These are phyloP conservation scores for Dactylellina cionopaga DNA, from an alignment of 2,329 filamentous ascomycete species.

Conservation along the genomic window DNA sequence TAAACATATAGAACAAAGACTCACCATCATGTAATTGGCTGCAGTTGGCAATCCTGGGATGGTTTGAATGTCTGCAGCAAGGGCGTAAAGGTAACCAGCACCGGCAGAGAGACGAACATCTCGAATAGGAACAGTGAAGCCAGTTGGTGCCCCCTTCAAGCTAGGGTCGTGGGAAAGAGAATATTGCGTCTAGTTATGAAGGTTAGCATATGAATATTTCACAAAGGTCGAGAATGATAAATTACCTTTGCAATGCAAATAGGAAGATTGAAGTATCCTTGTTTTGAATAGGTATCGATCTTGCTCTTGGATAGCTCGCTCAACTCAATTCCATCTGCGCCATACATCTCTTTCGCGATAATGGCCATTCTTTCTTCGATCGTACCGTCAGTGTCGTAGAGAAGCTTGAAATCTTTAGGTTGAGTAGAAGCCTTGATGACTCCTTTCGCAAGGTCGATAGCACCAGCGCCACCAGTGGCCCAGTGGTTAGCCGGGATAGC, in stretches of 20 bases:
- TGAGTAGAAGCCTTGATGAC: slow-evolving; percentile 85
- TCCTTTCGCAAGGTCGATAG: slow-evolving; percentile 85
- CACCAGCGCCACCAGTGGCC: slow-evolving; percentile 92
- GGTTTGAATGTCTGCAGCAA: slow-evolving; percentile 97
- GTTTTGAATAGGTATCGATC: slow-evolving; percentile 90
- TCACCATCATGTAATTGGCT: slow-evolving; percentile 49
- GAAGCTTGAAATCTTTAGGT: slow-evolving; percentile 85
- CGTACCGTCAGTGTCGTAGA: slow-evolving; percentile 81
- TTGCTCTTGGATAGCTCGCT: slow-evolving; percentile 94
- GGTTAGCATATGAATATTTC: not conserved
- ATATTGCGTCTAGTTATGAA: slow-evolving; percentile 77
- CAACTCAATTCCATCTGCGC: slow-evolving; percentile 87
- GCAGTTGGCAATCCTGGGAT: slow-evolving; percentile 72
- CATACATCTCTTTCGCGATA: slow-evolving; percentile 94
- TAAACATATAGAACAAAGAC: not conserved
- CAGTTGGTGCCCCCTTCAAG: slow-evolving; percentile 92
- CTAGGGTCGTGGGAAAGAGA: slow-evolving; percentile 91
- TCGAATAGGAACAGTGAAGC: slow-evolving; percentile 92
- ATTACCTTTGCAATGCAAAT: slow-evolving; percentile 86
- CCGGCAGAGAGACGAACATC: slow-evolving; percentile 94
- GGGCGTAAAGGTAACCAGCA: slow-evolving; percentile 91
- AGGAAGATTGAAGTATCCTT: slow-evolving; percentile 90
- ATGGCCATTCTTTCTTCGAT: slow-evolving; percentile 89
- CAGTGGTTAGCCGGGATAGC: slow-evolving; percentile 96
- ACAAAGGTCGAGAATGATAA: not conserved